Evolutionary conservation across 371 early-diverging fungal genomes (phyloP), one percentile per base, ranked within the genome.

Genomic region (Mortierella sp.): DNA sequence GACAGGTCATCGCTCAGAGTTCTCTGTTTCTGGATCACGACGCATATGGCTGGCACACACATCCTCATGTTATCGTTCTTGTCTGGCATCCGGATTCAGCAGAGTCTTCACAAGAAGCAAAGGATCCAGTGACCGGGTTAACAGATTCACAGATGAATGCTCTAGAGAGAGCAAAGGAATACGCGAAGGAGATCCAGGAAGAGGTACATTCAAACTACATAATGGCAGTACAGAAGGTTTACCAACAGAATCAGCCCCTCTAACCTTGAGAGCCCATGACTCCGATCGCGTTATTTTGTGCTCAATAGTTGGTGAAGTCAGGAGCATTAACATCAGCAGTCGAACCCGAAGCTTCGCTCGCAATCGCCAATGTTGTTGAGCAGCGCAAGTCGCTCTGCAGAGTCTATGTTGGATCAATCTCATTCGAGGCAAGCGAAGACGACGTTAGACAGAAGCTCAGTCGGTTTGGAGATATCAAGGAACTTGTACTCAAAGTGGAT

Each of bases 361-460:
- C 70, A 17, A 48, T 69, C 19, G 65, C 77, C 21, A 76, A 76
- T 40, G 56, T 69, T 1, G 57, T 61, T 0, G 77, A 76, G 39
- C 77, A 76, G 43, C 77, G 61, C 54, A 76, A 76, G 31, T 80
- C 83, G 22, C 80, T 93, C 57, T 90, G 90, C 48, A 87, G 93
- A 3, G 84, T 94, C 44, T 94, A 94, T 79, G 91, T 94, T 14
- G 95, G 95, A 41, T 91, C 91, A 21, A 91, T 94, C 34, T 86
- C 87, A 62, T 91, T 91, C 71, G 93, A 92, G 54, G 81, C 92
- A 55, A 88, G 85, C 7, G 93, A 94, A 57, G 84, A 80, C 40
- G 89, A 92, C 67, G 82, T 94, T 25, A 80, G 87, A 43, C 83
- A 82, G n/a, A 87, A 89, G 22, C 92, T 95, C 67, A 55, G 81